phyloP scores from a whole-genome alignment of 805 yeast genomes.

The Lipomyces kockii region DNA sequence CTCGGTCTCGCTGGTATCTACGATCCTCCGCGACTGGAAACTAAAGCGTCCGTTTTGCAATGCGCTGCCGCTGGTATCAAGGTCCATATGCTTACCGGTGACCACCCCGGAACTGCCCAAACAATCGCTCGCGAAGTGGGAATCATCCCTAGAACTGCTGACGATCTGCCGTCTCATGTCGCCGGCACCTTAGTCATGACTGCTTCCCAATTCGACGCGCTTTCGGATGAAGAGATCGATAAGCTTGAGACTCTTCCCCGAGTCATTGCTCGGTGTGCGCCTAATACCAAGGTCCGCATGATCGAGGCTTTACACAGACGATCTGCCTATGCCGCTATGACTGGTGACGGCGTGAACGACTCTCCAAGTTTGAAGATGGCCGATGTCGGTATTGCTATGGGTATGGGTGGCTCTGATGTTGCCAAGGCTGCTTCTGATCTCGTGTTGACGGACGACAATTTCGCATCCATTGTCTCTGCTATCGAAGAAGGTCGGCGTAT shows the following conservation, averaged over 20 bases:
- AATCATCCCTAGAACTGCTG: slow-evolving; percentile 65
- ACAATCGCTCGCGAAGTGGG: slow-evolving; percentile 85
- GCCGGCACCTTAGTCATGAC: slow-evolving; percentile 59
- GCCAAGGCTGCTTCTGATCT: slow-evolving; percentile 85
- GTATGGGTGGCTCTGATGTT: slow-evolving; percentile 78
- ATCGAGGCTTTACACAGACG: slow-evolving; percentile 74
- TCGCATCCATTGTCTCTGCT: slow-evolving; percentile 77
- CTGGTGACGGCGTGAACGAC: slow-evolving; percentile 84
- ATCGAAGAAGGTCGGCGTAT: slow-evolving; percentile 81
- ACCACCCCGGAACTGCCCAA: slow-evolving; percentile 75
- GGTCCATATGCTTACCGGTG: slow-evolving; percentile 84
- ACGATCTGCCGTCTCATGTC: slow-evolving; percentile 44
- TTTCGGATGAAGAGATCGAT: slow-evolving; percentile 66
- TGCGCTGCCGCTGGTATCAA: slow-evolving; percentile 78
- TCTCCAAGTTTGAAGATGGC: slow-evolving; percentile 77
- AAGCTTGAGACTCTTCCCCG: slow-evolving; percentile 67
- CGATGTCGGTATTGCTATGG: slow-evolving; percentile 86
- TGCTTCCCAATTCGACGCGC: slow-evolving; percentile 69
- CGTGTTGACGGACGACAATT: slow-evolving; percentile 75
- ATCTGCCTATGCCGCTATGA: slow-evolving; percentile 73
- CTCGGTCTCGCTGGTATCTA: slow-evolving; percentile 76
- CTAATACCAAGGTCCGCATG: slow-evolving; percentile 79
- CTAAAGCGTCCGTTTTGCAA: slow-evolving; percentile 63
- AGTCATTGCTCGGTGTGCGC: slow-evolving; percentile 83
- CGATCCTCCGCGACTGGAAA: slow-evolving; percentile 78